phyloP scores from a whole-genome alignment of 2,329 filamentous ascomycete species.

The Aureobasidium mangrovei region DNA sequence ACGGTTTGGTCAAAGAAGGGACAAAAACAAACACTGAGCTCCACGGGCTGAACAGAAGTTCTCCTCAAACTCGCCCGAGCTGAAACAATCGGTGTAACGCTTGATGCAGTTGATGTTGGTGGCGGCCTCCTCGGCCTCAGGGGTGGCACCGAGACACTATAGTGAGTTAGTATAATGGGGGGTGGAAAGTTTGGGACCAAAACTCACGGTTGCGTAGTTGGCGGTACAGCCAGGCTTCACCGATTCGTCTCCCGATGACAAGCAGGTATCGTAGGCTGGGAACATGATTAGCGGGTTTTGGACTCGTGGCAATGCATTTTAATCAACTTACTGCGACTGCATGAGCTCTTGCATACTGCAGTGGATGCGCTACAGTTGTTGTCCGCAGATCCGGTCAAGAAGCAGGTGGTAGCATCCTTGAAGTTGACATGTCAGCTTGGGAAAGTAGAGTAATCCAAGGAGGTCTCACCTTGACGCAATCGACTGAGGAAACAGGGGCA shows the following conservation, averaged over 20 bases:
- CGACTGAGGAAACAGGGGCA: neutral
- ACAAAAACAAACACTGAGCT: neutral
- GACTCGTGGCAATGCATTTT: neutral
- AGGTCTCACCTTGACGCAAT: neutral
- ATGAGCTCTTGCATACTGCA: neutral
- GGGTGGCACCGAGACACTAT: neutral
- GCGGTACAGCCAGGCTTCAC: neutral
- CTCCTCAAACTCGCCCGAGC: neutral
- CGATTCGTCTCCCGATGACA: neutral
- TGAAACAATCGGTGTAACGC: neutral
- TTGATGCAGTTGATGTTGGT: neutral
- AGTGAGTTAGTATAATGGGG: neutral
- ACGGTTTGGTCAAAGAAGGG: too few species aligned
- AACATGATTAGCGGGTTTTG: neutral
- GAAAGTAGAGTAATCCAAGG: too few species aligned
- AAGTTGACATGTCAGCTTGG: too few species aligned
- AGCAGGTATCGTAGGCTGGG: neutral
- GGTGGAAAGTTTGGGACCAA: neutral
- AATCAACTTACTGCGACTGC: neutral
- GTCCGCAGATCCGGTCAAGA: neutral
- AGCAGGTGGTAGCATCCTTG: neutral
- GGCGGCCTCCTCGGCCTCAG: neutral
- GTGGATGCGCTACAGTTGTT: neutral
- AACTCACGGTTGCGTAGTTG: neutral
- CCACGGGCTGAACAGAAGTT: neutral